These are phyloP conservation scores for Brettanomyces sp. DNA, from an alignment of 805 yeast genomes.

Conservation along the genomic window DNA sequence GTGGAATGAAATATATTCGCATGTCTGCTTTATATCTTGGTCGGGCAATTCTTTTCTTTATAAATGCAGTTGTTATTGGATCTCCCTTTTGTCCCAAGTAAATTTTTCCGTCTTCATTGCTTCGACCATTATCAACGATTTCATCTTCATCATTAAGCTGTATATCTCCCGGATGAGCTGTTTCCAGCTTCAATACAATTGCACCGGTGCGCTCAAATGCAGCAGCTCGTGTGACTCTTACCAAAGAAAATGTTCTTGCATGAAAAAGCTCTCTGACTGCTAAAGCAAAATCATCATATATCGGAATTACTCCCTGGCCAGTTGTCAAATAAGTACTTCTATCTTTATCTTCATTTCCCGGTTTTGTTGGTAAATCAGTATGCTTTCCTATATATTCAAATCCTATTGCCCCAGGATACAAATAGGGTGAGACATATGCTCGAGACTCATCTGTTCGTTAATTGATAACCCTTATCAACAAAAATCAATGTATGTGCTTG, in stretches of 20 bases:
- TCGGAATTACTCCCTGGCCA: slow-evolving; percentile 4
- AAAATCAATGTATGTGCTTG: slow-evolving; percentile 12
- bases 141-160: slow-evolving; percentile 37
- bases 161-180: slow-evolving; percentile 44
- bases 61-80: slow-evolving; percentile 37
- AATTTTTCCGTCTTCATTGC: slow-evolving; percentile 13
- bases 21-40: slow-evolving; percentile 56
- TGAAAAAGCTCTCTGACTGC: slow-evolving; percentile 37
- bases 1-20: slow-evolving; percentile 50
- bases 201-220: slow-evolving; percentile 44
- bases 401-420: slow-evolving; percentile 6
- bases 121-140: neutral
- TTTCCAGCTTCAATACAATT: slow-evolving; percentile 42
- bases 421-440: neutral
- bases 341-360: neutral
- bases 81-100: slow-evolving; percentile 31
- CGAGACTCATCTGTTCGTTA: neutral
- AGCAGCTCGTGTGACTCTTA: slow-evolving; percentile 47
- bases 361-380: neutral
- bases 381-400: slow-evolving; percentile 6
- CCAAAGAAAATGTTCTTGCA: slow-evolving; percentile 31
- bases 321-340: too few species aligned
- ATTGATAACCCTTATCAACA: slow-evolving; percentile 5
- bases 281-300: slow-evolving; percentile 29
- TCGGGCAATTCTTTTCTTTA: slow-evolving; percentile 49